A percentile compares a stretch with the other conserved stretches of the same genome.
Conservation (phyloP, 2,329 filamentous ascomycete species). For the Ascochyta rabiei region DNA sequence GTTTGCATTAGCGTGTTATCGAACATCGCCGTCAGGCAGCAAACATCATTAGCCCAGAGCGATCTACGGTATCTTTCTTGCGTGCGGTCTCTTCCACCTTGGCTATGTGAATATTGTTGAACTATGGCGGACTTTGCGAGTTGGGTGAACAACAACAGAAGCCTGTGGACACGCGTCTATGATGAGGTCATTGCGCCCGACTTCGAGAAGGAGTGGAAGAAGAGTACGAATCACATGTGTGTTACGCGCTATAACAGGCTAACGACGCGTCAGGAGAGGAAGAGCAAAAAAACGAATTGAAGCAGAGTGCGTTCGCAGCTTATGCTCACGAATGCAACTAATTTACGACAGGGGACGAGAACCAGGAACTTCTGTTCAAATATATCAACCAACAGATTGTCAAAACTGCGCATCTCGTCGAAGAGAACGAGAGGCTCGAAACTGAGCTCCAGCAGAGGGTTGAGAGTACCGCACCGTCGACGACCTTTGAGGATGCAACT, state of each 20-base stretch:
- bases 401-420: slow-evolving; percentile 32
- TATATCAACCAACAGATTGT: slow-evolving; percentile 36
- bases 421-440: slow-evolving; percentile 34
- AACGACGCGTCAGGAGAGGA: slow-evolving; percentile 30
- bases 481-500: slow-evolving; percentile 1
- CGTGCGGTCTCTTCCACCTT: neutral
- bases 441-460: slow-evolving; percentile 19
- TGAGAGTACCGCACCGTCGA: slow-evolving; percentile 2
- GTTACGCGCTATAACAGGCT: neutral
- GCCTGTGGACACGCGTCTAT: slow-evolving; percentile 38
- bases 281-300: slow-evolving; percentile 30
- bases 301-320: slow-evolving; percentile 30
- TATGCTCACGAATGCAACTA: neutral
- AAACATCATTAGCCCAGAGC: slow-evolving; percentile 12
- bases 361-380: slow-evolving; percentile 31
- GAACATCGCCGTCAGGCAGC: slow-evolving; percentile 15
- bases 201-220: slow-evolving; percentile 42
- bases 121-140: slow-evolving; percentile 35
- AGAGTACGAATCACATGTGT: slow-evolving; percentile 26
- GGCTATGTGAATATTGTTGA: slow-evolving; percentile 5
- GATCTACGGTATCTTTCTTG: neutral
- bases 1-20: slow-evolving; percentile 22
- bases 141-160: slow-evolving; percentile 40
- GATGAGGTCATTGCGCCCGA: slow-evolving; percentile 45
- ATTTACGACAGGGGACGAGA: slow-evolving; percentile 34